Base-by-base conservation (phyloP, 2,329 filamentous ascomycete species). In the Xylariales sp. region DNA sequence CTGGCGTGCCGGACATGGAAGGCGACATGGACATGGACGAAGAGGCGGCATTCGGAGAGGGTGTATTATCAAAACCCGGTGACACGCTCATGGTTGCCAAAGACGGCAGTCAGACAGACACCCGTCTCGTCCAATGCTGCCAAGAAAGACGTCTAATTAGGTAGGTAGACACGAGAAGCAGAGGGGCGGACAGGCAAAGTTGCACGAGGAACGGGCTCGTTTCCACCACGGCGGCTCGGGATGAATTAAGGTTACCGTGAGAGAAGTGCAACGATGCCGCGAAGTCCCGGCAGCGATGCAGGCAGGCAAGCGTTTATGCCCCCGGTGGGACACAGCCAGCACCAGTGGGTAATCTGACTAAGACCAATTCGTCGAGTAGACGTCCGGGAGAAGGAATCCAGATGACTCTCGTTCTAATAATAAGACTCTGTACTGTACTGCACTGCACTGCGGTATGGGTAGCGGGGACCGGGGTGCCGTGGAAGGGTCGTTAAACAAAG, bases 11-110 rank as follows among this genome's bases (percentile, higher is more conserved):
- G 34, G 64, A 66, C 46, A 66, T 28, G 48, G 67, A 52, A 53
- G 73, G 73, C 70, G 75, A 75, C 69, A 74, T 72, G 50, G 65
- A 64, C 67, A 72, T 72, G 60, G 70, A 69, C 61, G 71, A 69
- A 63, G 71, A 67, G 45, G 63, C 66, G 60, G 62, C 59, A 69
- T 64, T 56, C 1, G 64, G 53, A n/a, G 62, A 65, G 18, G 58
- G 55, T 8, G 64, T 34, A 43, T 62, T 49, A 30, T 65, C 67
- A 39, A 64, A 69, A 32, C 55, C 61, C 39, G 72, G 67, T 9
- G 69, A 65, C 69, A 71, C 72, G 55, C 67, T 69, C 72, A 73
- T 73, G 54, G n/a, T n/a, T 39, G 36, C 8, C 6, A 32, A 46
- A 39, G 50, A 54, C 32, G 12, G 41, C 61, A 61, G 58, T 55